Percentiles rank a stretch among this genome's conserved stretches.
These are phyloP conservation scores for Pholiota molesta DNA, from an alignment of 768 basidiomycete species.

Conservation along the genomic window DNA sequence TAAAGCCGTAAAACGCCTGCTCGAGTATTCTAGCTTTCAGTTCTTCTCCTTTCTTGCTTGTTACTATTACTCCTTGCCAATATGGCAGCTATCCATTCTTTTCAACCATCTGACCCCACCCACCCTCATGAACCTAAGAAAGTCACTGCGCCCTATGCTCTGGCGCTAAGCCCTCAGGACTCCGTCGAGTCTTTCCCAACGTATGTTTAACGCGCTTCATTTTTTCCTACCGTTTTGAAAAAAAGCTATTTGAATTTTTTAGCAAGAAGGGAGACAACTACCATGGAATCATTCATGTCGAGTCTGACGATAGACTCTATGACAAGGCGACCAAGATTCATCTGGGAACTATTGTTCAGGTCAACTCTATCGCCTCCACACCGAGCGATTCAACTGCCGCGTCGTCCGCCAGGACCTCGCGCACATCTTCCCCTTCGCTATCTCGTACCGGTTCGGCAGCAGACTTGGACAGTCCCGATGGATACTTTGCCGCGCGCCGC, in stretches of 20 bases:
- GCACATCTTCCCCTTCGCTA: background rate
- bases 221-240: background rate
- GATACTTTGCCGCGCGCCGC: background rate
- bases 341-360: background rate
- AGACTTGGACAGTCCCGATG: background rate
- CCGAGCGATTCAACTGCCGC: background rate
- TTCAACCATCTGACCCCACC: background rate
- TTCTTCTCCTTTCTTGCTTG: background rate
- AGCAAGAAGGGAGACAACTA: background rate
- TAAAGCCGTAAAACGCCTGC: background rate
- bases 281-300: background rate
- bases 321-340: background rate
- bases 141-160: background rate
- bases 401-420: conserved; percentile 2
- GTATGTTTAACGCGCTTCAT: background rate
- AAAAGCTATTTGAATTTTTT: background rate
- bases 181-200: conserved; percentile 3
- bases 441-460: background rate
- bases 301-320: background rate
- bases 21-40: background rate
- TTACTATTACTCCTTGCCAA: background rate
- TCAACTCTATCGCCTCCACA: background rate
- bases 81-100: conserved; percentile 8
- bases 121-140: background rate
- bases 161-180: conserved; percentile 1